These are phyloP conservation scores for Brasilioporus rufonigricans DNA, from an alignment of 768 basidiomycete species.

Conservation along the genomic window DNA sequence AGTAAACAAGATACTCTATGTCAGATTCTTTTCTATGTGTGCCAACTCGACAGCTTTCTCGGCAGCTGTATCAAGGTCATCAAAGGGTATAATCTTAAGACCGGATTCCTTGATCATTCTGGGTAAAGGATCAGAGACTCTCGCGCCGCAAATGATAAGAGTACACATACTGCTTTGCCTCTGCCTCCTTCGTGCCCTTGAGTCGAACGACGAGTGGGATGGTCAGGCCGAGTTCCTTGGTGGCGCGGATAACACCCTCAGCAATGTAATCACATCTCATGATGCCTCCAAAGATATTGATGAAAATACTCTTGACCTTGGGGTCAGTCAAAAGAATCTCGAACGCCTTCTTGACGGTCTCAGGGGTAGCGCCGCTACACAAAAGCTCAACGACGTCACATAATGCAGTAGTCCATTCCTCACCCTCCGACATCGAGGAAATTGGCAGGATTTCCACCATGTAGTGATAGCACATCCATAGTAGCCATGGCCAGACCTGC, in stretches of 20 bases:
- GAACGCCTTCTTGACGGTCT: constrained; percentile 99
- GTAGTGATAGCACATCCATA: constrained; percentile 97
- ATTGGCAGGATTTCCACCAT: constrained; percentile 97
- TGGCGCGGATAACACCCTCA: constrained; percentile 97
- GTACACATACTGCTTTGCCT: constrained; percentile 84
- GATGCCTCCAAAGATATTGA: constrained; percentile 97
- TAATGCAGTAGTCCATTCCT: constrained; percentile 15
- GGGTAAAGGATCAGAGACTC: constrained; percentile 8
- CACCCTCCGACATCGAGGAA: constrained; percentile 98
- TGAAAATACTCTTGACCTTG: constrained; percentile 97
- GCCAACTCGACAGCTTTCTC: constrained; percentile 75
- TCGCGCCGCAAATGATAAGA: neutral
- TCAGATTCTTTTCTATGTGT: constrained; percentile 35
- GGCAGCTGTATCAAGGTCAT: constrained; percentile 90
- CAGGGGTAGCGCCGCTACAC: constrained; percentile 90
- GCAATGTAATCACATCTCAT: constrained; percentile 99
- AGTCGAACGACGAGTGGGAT: constrained; percentile 92
- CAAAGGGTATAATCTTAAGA: constrained; percentile 90
- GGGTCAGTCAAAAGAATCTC: constrained; percentile 89
- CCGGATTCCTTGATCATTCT: constrained; percentile 95
- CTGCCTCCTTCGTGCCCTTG: constrained; percentile 95
- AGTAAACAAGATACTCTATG: constrained; percentile 19
- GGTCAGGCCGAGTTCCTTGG: constrained; percentile 80
- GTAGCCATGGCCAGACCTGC: constrained; percentile 99
- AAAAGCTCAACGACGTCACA: neutral